These are phyloP conservation scores for Hondaea fermentalgiana DNA, from an alignment of 108 stramenopile genomes.

Conservation along the genomic window DNA sequence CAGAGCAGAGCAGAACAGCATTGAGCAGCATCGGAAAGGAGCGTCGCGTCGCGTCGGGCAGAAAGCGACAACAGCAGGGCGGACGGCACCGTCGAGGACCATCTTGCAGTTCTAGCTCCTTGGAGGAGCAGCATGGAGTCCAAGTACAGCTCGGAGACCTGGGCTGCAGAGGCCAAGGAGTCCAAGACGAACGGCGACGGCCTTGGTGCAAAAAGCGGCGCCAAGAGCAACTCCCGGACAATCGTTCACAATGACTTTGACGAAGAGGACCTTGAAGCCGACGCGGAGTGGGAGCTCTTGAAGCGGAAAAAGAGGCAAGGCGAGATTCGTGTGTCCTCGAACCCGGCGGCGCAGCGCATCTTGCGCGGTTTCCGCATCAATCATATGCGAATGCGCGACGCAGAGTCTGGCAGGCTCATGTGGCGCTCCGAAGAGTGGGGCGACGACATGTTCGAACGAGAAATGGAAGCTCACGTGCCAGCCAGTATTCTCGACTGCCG, in stretches of 20 bases:
- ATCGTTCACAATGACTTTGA: not conserved
- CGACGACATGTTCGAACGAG: slow-evolving; percentile 17
- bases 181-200: no score
- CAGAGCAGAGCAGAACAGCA: no score
- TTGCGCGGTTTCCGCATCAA: slow-evolving; percentile 31
- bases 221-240: no score
- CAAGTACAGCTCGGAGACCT: no score
- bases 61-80: no score
- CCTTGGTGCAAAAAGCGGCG: no score
- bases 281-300: slow-evolving; percentile 20
- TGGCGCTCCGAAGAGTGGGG: slow-evolving; percentile 49
- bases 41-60: no score
- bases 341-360: not conserved
- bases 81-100: no score
- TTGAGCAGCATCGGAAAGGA: no score
- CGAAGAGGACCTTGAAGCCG: slow-evolving; percentile 10
- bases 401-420: slow-evolving; percentile 40
- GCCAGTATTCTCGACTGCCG: slow-evolving; percentile 37
- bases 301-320: not conserved
- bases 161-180: no score
- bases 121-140: no score
- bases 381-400: slow-evolving; percentile 61
- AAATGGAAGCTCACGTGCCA: slow-evolving; percentile 27
- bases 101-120: no score
- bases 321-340: not conserved